phyloP scores from a whole-genome alignment of 305 asterid genomes.

The Fraxinus paxiana region DNA sequence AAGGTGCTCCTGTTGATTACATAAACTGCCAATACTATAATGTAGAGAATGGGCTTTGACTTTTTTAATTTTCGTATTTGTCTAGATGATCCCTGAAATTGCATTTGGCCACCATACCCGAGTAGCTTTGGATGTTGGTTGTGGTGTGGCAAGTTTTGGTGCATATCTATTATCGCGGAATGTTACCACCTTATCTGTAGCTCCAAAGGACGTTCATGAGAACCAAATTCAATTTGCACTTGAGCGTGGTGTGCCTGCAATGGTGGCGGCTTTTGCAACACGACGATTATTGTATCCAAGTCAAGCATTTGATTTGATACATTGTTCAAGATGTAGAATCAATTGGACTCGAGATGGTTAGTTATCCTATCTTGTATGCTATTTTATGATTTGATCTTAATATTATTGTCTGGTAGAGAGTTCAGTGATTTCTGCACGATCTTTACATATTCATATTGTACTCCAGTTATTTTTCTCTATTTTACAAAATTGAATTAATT shows the following conservation, averaged over 20 bases:
- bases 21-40: not conserved
- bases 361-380: slow-evolving; percentile 22
- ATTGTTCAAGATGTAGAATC: slow-evolving; percentile 91
- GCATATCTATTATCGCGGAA: slow-evolving; percentile 76
- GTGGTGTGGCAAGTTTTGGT: slow-evolving; percentile 98
- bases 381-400: slow-evolving; percentile 12
- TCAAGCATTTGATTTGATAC: slow-evolving; percentile 85
- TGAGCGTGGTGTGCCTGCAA: slow-evolving; percentile 96
- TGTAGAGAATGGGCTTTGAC: not conserved
- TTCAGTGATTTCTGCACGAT: not conserved
- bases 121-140: slow-evolving; percentile 83
- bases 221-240: slow-evolving; percentile 96
- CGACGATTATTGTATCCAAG: slow-evolving; percentile 76
- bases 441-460: not conserved
- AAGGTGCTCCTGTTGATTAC: slow-evolving; percentile 39
- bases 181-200: slow-evolving; percentile 74
- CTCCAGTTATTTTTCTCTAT: not conserved
- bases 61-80: not conserved
- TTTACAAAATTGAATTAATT: not conserved
- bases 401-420: not conserved
- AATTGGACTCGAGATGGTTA: slow-evolving; percentile 96
- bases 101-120: slow-evolving; percentile 83
- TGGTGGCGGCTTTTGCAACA: slow-evolving; percentile 86
- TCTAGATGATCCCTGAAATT: slow-evolving; percentile 81
- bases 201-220: slow-evolving; percentile 94